Base-by-base conservation (phyloP, 2,329 filamentous ascomycete species). In the Lasiodiplodia sp. region DNA sequence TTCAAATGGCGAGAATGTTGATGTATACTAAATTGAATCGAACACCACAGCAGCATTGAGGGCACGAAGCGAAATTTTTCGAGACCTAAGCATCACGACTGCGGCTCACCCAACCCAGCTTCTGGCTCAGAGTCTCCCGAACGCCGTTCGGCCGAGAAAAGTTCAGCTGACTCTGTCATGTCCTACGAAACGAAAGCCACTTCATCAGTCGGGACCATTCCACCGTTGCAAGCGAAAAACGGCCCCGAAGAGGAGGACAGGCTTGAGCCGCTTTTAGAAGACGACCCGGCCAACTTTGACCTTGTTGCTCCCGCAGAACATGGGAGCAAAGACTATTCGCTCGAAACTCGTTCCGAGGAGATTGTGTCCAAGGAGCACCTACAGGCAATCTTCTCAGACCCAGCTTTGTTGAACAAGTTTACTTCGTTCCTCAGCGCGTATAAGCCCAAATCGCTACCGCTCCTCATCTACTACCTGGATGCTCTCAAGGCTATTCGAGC, bases 401-500 rank as follows among this genome's bases (percentile, higher is more conserved):
- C 89, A 0, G 80, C 85, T 7, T 84, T 90, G 25, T 81, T 93
- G 1, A 83, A 88, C 64, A 86, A 84, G 55, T 94, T 94, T 75
- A 91, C 88, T 1, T 84, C 87, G 2, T 94, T 92, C 72, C 81
- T 94, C 2, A 86, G 86, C 68, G 77, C 82, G 4, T 82, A 86
- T 55, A 84, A 90, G 55, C 87, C 89, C 5, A 80, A 85, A 23
- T 92, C 91, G 0, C 82, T 92, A 2, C 87, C 90, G 0, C 80
- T 91, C 8, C 79, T 94, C 16, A 86, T 89, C 31, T 92, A 93
- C 80, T 93, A 93, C 71, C 83, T 93, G 2, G 90, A 92, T 72
- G 86, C 90, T 0, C 78, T 89, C 68, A 94, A 94, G 75, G 91
- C 91, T 0, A 78, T 92, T 14, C 87, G 88, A 72, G 90, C 91